Percentiles rank a stretch among this genome's conserved stretches.
Conservation (phyloP, 2,329 filamentous ascomycete genomes). For the Colletotrichum theobromicola region DNA sequence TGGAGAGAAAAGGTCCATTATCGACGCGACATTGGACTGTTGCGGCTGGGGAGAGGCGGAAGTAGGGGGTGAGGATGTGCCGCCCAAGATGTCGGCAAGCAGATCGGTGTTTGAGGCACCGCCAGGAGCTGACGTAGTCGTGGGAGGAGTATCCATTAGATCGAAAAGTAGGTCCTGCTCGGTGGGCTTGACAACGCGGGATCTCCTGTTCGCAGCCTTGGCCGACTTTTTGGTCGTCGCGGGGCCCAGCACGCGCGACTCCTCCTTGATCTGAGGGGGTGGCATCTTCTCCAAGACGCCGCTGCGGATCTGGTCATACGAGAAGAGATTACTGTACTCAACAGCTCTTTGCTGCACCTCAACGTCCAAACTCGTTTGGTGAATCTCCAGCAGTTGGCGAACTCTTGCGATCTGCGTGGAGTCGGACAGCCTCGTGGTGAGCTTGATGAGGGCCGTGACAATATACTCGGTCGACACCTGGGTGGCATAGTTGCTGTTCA, state of each 20-base stretch:
- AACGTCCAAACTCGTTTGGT: constrained; percentile 88
- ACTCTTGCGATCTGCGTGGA: constrained; percentile 86
- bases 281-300: constrained; percentile 99
- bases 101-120: constrained; percentile 80
- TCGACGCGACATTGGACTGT: constrained; percentile 68
- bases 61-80: constrained; percentile 56
- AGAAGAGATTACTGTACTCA: constrained; percentile 95
- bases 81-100: constrained; percentile 89
- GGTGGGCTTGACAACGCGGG: constrained; percentile 79
- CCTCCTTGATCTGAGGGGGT: constrained; percentile 93
- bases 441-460: constrained; percentile 90
- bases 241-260: constrained; percentile 87
- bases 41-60: constrained; percentile 56
- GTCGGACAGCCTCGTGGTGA: constrained; percentile 87
- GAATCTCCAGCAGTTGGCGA: constrained; percentile 75
- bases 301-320: constrained; percentile 82
- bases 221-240: constrained; percentile 66
- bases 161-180: constrained; percentile 93
- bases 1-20: constrained; percentile 85
- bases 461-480: constrained; percentile 96
- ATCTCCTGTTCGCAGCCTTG: constrained; percentile 74
- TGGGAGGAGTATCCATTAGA: constrained; percentile 79
- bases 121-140: constrained; percentile 53
- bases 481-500: constrained; percentile 93
- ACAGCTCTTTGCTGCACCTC: constrained; percentile 96